These are phyloP conservation scores for Cyanophora paradoxa DNA, from an alignment of 78 protist species.

Conservation along the genomic window DNA sequence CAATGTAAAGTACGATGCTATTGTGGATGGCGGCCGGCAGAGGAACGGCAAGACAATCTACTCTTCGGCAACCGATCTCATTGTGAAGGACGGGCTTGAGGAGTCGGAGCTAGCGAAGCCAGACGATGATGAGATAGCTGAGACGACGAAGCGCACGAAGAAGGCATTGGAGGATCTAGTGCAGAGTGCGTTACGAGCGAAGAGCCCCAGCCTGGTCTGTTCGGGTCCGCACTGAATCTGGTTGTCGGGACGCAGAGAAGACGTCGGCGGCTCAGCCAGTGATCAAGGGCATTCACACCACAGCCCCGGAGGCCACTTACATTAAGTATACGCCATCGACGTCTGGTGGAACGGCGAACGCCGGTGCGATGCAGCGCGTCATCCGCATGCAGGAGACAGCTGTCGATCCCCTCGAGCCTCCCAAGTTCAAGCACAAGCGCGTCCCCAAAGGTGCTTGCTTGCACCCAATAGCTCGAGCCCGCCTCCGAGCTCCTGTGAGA, in stretches of 20 bases:
- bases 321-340: constrained; percentile 30
- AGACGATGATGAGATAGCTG: constrained; percentile 40
- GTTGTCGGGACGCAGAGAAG: constrained; percentile 9
- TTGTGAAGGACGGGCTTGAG: constrained; percentile 27
- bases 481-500: no score
- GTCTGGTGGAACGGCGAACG: constrained; percentile 6
- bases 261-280: constrained; percentile 53
- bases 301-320: constrained; percentile 31
- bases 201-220: no score
- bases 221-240: background rate
- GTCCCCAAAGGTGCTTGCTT: constrained; percentile 3
- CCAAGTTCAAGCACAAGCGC: constrained; percentile 68
- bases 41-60: constrained; percentile 2
- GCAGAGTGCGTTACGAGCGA: no score
- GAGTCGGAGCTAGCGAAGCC: constrained; percentile 61
- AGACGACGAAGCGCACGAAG: constrained; percentile 18
- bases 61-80: background rate
- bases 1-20: constrained; percentile 33
- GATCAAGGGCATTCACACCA: constrained; percentile 12
- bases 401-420: constrained; percentile 93
- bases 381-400: constrained; percentile 66
- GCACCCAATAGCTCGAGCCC: background rate
- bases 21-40: constrained; percentile 2
- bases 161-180: background rate
- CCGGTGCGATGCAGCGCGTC: constrained; percentile 56